Base-by-base conservation (phyloP, 257 asterid genomes). In the Primulina eburnea region DNA sequence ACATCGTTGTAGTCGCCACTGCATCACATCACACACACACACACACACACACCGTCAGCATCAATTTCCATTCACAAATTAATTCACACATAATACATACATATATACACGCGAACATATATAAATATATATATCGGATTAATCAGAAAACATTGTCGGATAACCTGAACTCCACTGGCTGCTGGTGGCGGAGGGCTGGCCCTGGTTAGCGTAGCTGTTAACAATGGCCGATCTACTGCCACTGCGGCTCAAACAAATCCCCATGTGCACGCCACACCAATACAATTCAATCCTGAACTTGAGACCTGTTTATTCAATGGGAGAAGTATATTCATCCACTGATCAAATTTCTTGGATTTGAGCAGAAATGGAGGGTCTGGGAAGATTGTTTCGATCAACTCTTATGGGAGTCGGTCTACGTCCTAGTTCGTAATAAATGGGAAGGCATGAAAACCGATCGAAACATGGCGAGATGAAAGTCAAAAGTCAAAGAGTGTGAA, bases 81-180 rank as follows among this genome's bases (percentile, higher is more conserved):
- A 1, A 32, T 32, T 17, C 43, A 30, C 33, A 6, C 63, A 28
- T 28, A 28, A 28, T 28, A 28, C 30, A 28, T 28, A 28, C 30
- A 28, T 28, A 28, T 32, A 61, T 6, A 30, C 20, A 29, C 33
- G 1, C 43, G 40, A 17, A 8, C 12, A 35, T 28, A 28, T 28
- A 28, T 28, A 3, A 2, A 28, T 28, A 28, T 28, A 34, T 34
- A n/a, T 50, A 33, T 50, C 8, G 57, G 8, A 50, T 17, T 17
- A 5, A 50, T 17, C 21, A 14, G 47, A 9, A 38, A 38, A 1
- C 4, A 20, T 20, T 50, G 5, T 50, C 57, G 17, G 57, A 50
- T 50, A 16, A 50, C 67, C 67, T 62, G 67, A 62, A 62, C 67
- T 62, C 37, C 37, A 33, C 33, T 62, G 67, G 14, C 14, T 12